phyloP scores from a whole-genome alignment of 257 asterid species.

The Solanum piurae region DNA sequence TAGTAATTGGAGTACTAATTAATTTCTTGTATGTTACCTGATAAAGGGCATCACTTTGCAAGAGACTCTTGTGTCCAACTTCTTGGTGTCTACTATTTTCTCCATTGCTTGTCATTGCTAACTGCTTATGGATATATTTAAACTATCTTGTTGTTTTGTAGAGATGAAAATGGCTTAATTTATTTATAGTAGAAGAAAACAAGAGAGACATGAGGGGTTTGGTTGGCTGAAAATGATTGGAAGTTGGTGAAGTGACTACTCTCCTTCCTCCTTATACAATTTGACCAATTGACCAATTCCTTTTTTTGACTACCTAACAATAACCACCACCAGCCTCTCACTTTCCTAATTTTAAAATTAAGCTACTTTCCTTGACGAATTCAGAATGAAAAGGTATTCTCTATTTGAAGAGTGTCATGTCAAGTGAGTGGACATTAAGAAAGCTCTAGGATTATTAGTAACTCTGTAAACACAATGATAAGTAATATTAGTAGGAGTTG shows the following conservation, averaged over 20 bases:
- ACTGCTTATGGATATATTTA: neutral
- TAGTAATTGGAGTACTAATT: neutral
- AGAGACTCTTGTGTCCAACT: slow-evolving; percentile 11
- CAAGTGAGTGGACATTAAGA: neutral
- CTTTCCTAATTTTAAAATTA: neutral
- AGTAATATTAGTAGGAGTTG: neutral
- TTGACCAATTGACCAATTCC: neutral
- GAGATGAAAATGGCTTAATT: neutral
- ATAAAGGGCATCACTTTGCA: slow-evolving; percentile 10
- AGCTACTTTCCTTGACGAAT: neutral
- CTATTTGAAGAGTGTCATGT: neutral
- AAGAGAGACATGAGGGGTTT: neutral
- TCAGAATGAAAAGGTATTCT: neutral
- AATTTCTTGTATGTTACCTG: neutral
- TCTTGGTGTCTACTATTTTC: slow-evolving; percentile 6
- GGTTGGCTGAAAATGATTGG: neutral
- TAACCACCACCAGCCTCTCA: neutral
- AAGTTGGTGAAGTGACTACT: neutral
- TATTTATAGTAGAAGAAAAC: neutral
- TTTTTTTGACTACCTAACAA: neutral
- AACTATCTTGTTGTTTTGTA: neutral
- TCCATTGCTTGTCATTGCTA: neutral
- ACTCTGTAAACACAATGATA: neutral
- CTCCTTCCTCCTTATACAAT: neutral
- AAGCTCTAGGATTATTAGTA: neutral